Evolutionary conservation across 129 eudicot genomes (phyloP).

Genomic region (Lactuca sativa): DNA sequence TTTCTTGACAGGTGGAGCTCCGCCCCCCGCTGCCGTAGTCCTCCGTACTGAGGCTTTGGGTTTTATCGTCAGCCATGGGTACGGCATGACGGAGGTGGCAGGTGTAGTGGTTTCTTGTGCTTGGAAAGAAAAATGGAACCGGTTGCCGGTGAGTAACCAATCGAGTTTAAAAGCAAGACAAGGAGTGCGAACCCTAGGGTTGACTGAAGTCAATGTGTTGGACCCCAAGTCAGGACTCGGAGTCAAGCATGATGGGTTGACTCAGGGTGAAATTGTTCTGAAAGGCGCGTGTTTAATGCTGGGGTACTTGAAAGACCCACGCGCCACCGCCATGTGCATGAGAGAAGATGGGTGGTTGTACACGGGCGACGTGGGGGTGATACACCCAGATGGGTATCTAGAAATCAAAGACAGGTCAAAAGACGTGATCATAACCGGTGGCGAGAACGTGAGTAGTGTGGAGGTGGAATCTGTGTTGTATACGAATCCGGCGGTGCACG

Average conservation of each 20-base stretch:
- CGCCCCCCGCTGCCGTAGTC: conserved; percentile 56
- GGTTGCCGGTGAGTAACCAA: conserved; percentile 33
- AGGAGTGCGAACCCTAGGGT: conserved; percentile 49
- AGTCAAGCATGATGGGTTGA: conserved; percentile 45
- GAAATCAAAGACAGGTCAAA: conserved; percentile 68
- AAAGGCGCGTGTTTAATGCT: conserved; percentile 54
- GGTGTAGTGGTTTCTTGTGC: conserved; percentile 55
- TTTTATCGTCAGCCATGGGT: conserved; percentile 54
- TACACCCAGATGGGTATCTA: conserved; percentile 71
- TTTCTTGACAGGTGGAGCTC: conserved; percentile 68
- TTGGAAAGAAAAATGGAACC: conserved; percentile 62
- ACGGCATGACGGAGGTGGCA: conserved; percentile 59
- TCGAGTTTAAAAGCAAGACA: conserved; percentile 63
- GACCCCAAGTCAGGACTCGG: conserved; percentile 29
- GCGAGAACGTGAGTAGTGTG: conserved; percentile 68
- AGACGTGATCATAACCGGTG: conserved; percentile 66
- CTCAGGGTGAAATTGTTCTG: conserved; percentile 58
- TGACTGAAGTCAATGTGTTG: conserved; percentile 52
- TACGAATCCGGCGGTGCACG: conserved; percentile 49
- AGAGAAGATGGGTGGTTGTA: conserved; percentile 55
- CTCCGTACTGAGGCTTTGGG: conserved; percentile 52
- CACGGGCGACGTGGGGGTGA: conserved; percentile 69
- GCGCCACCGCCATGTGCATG: conserved; percentile 43
- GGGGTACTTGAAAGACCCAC: conserved; percentile 55
- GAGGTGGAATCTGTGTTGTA: conserved; percentile 77